Conservation (phyloP, 2,329 filamentous ascomycete species). For the Phoma herbarum region DNA sequence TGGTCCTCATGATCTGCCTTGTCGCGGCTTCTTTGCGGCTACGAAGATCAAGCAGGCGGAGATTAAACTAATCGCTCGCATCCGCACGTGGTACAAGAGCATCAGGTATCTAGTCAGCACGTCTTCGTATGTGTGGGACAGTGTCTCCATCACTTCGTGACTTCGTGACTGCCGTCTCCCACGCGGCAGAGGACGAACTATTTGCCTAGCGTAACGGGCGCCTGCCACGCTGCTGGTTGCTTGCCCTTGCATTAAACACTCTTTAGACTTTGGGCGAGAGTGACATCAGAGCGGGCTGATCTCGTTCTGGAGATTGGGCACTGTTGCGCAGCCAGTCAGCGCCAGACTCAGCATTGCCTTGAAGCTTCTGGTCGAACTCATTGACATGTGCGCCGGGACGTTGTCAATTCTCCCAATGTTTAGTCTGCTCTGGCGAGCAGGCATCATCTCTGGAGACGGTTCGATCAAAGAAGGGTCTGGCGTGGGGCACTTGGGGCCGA, state of each 20-base stretch:
- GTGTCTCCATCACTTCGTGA: slow-evolving; percentile 1
- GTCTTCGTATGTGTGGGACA: slow-evolving; percentile 3
- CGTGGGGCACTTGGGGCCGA: slow-evolving; percentile 4
- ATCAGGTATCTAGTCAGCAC: slow-evolving; percentile 9
- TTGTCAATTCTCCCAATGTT: too few relatives aligned
- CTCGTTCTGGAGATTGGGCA: not conserved
- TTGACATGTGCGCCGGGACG: not conserved
- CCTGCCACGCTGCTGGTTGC: slow-evolving; percentile 15
- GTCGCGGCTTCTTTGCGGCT: slow-evolving; percentile 28
- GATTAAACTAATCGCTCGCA: slow-evolving; percentile 17
- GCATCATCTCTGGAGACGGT: slow-evolving; percentile 5
- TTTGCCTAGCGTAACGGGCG: slow-evolving; percentile 16
- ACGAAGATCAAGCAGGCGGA: slow-evolving; percentile 33
- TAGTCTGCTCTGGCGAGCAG: not conserved
- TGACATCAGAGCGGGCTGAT: slow-evolving; percentile 1
- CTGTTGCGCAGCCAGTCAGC: not conserved
- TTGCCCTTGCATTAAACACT: slow-evolving; percentile 6
- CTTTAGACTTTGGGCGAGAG: not conserved
- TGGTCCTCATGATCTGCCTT: slow-evolving; percentile 36
- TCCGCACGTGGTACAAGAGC: slow-evolving; percentile 24
- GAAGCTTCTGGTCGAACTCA: not conserved
- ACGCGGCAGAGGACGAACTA: slow-evolving; percentile 12
- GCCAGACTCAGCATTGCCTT: not conserved
- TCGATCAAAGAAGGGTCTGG: not conserved
- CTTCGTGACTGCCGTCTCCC: slow-evolving; percentile 7